Conservation (phyloP, 2,329 filamentous ascomycete species). For the Plenodomus tracheiphilus region DNA sequence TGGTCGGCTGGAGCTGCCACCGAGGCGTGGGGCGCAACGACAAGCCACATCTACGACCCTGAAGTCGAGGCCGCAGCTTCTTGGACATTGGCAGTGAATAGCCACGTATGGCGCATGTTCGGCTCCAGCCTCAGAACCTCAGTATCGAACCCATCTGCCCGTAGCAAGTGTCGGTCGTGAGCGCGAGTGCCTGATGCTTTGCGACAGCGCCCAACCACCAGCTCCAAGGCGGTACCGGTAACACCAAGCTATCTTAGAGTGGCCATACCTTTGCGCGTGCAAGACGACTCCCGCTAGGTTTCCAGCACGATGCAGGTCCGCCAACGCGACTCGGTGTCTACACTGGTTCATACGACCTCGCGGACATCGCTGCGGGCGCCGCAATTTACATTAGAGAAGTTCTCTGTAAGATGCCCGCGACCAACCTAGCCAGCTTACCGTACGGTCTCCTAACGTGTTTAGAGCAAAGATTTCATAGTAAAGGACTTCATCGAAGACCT, state of each 20-base stretch:
- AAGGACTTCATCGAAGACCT: conserved; percentile 96
- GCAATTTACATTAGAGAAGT: conserved; percentile 82
- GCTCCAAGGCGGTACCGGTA: conserved; percentile 7
- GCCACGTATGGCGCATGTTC: neutral
- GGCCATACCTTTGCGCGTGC: neutral
- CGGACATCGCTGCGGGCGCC: conserved; percentile 53
- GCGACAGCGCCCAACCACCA: conserved; percentile 16
- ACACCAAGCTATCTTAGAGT: neutral
- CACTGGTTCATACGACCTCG: conserved; percentile 46
- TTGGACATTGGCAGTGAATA: neutral
- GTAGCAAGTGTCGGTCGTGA: neutral
- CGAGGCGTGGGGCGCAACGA: conserved; percentile 29
- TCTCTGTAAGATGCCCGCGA: conserved; percentile 44
- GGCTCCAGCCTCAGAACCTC: neutral
- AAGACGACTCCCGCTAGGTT: neutral
- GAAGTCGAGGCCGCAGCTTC: neutral
- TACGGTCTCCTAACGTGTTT: conserved; percentile 10
- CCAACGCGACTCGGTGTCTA: conserved; percentile 45
- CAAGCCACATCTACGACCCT: conserved; percentile 27
- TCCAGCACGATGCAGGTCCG: conserved; percentile 30
- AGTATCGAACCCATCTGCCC: neutral
- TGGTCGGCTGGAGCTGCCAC: conserved; percentile 15
- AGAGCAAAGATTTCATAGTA: conserved; percentile 82
- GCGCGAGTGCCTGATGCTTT: conserved; percentile 8
- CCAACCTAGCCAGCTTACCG: neutral